Conservation (phyloP, 345 rosid genomes). For the Gossypium turneri region DNA sequence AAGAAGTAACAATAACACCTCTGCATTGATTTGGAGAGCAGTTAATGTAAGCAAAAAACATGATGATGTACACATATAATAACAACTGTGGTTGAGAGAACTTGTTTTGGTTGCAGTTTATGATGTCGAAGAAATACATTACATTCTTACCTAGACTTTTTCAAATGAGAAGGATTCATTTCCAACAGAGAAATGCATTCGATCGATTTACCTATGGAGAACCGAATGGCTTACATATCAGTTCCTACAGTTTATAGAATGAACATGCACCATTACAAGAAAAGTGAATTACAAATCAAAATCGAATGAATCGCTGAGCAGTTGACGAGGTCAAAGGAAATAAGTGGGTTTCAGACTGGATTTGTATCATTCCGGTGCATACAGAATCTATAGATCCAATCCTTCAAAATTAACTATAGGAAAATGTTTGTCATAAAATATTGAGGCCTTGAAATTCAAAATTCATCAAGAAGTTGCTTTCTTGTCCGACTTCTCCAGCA, state of each 20-base stretch:
- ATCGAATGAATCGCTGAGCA: not conserved
- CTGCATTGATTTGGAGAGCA: not conserved
- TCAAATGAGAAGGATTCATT: not conserved
- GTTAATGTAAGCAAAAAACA: not conserved
- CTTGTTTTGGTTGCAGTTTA: not conserved
- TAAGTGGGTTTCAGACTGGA: not conserved
- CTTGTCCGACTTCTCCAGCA: not conserved
- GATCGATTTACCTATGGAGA: not conserved
- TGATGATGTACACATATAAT: not conserved
- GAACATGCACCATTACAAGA: not conserved
- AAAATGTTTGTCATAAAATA: not conserved
- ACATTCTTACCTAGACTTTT: not conserved
- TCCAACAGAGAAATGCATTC: slow-evolving; percentile 1
- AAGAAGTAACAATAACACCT: not conserved
- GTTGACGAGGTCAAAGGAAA: not conserved
- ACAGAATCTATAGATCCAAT: not conserved
- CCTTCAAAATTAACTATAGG: not conserved
- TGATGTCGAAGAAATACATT: not conserved
- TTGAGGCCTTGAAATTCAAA: not conserved
- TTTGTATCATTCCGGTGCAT: not conserved
- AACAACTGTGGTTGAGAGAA: not conserved
- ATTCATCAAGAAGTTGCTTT: slow-evolving; percentile 5
- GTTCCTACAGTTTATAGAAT: not conserved
- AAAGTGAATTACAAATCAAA: not conserved
- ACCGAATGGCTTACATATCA: not conserved